These are phyloP conservation scores for Linderniella brevidens DNA, from an alignment of 257 asterid genomes.

Conservation along the genomic window DNA sequence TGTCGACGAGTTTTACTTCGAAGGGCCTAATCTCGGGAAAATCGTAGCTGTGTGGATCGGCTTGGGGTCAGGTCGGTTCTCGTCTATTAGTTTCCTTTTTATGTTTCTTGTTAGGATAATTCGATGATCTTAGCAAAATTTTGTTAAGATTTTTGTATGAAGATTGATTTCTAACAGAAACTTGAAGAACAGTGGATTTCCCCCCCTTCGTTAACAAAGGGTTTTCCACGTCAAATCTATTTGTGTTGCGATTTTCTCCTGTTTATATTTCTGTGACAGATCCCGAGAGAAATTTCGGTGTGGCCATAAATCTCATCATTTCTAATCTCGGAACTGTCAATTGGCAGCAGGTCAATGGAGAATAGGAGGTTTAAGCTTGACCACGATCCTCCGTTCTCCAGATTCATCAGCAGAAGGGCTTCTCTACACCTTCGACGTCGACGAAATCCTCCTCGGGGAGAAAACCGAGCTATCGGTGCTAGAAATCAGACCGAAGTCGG, in stretches of 20 bases:
- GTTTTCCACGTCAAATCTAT: too few species aligned
- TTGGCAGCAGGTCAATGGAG: slow-evolving; percentile 69
- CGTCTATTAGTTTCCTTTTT: slow-evolving; percentile 7
- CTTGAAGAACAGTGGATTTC: too few species aligned
- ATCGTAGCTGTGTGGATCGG: slow-evolving; percentile 68
- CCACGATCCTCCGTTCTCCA: slow-evolving; percentile 16
- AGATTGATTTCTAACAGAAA: background rate
- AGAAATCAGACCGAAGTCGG: slow-evolving; percentile 47
- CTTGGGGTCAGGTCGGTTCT: slow-evolving; percentile 55
- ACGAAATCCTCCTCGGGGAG: slow-evolving; percentile 65
- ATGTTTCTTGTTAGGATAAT: too few species aligned
- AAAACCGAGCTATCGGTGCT: slow-evolving; percentile 49
- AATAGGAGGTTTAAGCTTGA: slow-evolving; percentile 37
- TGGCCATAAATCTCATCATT: too few species aligned
- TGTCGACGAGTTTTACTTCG: slow-evolving; percentile 52
- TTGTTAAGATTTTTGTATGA: background rate
- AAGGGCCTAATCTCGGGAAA: slow-evolving; percentile 62
- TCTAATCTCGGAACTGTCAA: background rate
- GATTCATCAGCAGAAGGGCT: slow-evolving; percentile 17
- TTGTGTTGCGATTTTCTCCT: too few species aligned
- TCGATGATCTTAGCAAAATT: too few species aligned
- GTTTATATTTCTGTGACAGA: too few species aligned
- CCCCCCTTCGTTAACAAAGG: too few species aligned
- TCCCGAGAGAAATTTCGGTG: too few species aligned
- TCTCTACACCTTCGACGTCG: slow-evolving; percentile 33